Conservation (phyloP, 148 eudicot genomes). For the Salicornia ramosissima region DNA sequence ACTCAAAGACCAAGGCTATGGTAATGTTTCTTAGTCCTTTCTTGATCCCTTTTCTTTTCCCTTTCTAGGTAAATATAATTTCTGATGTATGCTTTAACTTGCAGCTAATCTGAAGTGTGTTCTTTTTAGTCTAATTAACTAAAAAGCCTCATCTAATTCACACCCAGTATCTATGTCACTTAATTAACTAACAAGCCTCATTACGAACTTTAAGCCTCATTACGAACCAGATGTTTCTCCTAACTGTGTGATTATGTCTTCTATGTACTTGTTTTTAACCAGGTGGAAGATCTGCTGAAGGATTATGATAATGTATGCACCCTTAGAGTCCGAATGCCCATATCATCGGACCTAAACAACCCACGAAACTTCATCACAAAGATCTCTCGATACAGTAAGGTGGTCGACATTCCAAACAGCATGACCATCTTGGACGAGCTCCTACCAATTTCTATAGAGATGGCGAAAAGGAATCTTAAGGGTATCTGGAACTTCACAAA, state of each 20-base stretch:
- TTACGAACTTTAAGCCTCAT: too few relatives aligned
- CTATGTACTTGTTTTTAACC: slow-evolving; percentile 3
- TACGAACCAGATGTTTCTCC: too few relatives aligned
- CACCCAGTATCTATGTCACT: too few relatives aligned
- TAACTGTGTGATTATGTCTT: neutral
- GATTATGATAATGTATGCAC: slow-evolving; percentile 86
- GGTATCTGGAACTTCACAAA: slow-evolving; percentile 50
- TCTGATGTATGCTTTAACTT: neutral
- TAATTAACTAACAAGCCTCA: too few relatives aligned
- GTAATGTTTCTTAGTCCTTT: slow-evolving; percentile 28
- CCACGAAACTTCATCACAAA: slow-evolving; percentile 46
- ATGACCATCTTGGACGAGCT: slow-evolving; percentile 45
- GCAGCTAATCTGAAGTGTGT: neutral
- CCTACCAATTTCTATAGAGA: slow-evolving; percentile 43
- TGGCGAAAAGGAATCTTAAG: slow-evolving; percentile 41
- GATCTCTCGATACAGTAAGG: slow-evolving; percentile 37
- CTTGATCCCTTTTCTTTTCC: too few relatives aligned
- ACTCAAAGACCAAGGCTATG: slow-evolving; percentile 80
- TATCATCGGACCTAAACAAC: slow-evolving; percentile 57
- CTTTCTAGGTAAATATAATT: neutral
- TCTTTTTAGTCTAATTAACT: neutral
- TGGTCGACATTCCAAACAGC: slow-evolving; percentile 43
- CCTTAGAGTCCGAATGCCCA: slow-evolving; percentile 84
- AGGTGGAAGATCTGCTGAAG: slow-evolving; percentile 50
- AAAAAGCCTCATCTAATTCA: too few relatives aligned